These are phyloP conservation scores for Verticillium longisporum DNA, from an alignment of 2,329 filamentous ascomycete species.

Conservation along the genomic window DNA sequence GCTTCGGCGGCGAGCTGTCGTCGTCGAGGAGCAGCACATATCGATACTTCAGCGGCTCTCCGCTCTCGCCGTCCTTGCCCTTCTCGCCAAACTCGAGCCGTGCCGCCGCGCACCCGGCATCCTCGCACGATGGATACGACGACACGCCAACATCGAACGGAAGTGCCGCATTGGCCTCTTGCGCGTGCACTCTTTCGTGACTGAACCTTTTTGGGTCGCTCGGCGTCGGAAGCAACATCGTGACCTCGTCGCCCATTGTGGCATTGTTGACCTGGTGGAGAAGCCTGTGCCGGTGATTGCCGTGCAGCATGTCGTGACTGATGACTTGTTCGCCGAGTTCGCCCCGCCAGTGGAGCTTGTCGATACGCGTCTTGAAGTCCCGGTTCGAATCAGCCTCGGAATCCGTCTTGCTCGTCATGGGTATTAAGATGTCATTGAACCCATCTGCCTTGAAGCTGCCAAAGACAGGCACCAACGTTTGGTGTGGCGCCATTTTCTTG, in stretches of 20 bases:
- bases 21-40: slow-evolving; percentile 70
- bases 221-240: slow-evolving; percentile 46
- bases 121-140: slow-evolving; percentile 49
- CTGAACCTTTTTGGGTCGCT: slow-evolving; percentile 29
- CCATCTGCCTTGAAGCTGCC: slow-evolving; percentile 65
- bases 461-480: slow-evolving; percentile 66
- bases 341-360: slow-evolving; percentile 70
- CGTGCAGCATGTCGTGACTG: slow-evolving; percentile 49
- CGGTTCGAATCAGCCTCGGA: slow-evolving; percentile 35
- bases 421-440: slow-evolving; percentile 73
- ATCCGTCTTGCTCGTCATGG: slow-evolving; percentile 41
- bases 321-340: slow-evolving; percentile 49
- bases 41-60: slow-evolving; percentile 58
- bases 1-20: slow-evolving; percentile 55
- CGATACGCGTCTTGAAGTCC: slow-evolving; percentile 54
- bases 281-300: slow-evolving; percentile 64
- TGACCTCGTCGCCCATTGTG: slow-evolving; percentile 37
- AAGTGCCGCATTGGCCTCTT: slow-evolving; percentile 46
- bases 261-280: slow-evolving; percentile 62
- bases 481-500: slow-evolving; percentile 53
- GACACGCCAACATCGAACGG: slow-evolving; percentile 54
- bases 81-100: slow-evolving; percentile 41
- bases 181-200: slow-evolving; percentile 47
- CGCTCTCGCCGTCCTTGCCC: slow-evolving; percentile 17
- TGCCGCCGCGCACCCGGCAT: slow-evolving; percentile 41